A percentile compares a stretch with the other conserved stretches of the same genome.
Evolutionary conservation across 495 filamentous ascomycete species (phyloP).

Genomic region (Letharia lupina): DNA sequence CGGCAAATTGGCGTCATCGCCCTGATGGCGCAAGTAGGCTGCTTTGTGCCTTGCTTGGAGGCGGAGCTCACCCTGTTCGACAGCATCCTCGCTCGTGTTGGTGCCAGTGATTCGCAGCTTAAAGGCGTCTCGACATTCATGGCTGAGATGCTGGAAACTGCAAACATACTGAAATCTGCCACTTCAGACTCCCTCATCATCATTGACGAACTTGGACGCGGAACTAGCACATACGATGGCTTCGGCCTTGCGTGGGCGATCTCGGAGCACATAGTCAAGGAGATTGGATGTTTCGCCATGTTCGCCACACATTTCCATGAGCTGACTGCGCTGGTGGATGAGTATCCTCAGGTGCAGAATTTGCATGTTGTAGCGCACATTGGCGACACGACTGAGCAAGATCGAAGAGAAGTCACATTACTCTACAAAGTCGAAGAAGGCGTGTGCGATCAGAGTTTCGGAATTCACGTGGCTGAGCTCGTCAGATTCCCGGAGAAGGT

Average conservation of each 20-base stretch:
- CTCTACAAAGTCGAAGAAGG: constrained; percentile 94
- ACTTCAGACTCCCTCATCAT: constrained; percentile 93
- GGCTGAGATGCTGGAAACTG: constrained; percentile 99
- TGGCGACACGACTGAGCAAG: constrained; percentile 42
- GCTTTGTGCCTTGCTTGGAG: constrained; percentile 86
- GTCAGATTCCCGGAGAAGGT: constrained; percentile 98
- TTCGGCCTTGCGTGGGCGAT: constrained; percentile 99
- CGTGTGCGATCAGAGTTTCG: constrained; percentile 93
- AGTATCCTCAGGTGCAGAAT: constrained; percentile 80
- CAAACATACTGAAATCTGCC: constrained; percentile 95
- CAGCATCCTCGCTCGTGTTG: constrained; percentile 93
- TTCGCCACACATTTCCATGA: constrained; percentile 99
- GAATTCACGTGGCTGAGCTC: constrained; percentile 96
- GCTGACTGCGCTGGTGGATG: constrained; percentile 79
- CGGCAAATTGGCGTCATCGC: constrained; percentile 96
- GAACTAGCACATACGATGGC: constrained; percentile 96
- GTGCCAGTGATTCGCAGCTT: constrained; percentile 88
- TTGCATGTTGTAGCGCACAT: constrained; percentile 96
- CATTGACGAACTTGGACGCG: constrained; percentile 96
- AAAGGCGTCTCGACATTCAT: constrained; percentile 99
- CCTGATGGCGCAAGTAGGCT: constrained; percentile 93
- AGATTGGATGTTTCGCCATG: constrained; percentile 85
- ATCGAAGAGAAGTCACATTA: constrained; percentile 79
- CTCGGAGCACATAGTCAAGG: constrained; percentile 90
- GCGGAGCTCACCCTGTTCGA: constrained; percentile 96